phyloP scores from a whole-genome alignment of 1,139 yeast species.

The Debaryomyces robertsiae region DNA sequence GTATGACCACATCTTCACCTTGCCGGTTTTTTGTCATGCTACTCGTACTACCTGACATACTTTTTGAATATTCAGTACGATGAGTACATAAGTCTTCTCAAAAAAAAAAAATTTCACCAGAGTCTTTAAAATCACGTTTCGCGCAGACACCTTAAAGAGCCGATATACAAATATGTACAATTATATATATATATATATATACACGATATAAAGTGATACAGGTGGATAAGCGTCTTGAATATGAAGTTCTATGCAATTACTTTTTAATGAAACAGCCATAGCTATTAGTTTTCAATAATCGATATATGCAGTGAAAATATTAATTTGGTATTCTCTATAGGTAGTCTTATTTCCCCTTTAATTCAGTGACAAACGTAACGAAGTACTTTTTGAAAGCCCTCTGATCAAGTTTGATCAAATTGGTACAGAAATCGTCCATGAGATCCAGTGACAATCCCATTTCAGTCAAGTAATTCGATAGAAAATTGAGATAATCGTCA shows the following conservation, averaged over 20 bases:
- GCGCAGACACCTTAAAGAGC: neutral
- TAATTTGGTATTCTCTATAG: neutral
- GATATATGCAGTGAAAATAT: slow-evolving; percentile 7
- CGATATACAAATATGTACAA: slow-evolving; percentile 3
- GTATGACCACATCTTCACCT: slow-evolving; percentile 40
- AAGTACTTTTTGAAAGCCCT: slow-evolving; percentile 69
- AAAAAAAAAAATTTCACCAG: slow-evolving; percentile 10
- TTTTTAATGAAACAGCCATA: neutral
- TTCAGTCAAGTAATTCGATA: slow-evolving; percentile 57
- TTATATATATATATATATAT: slow-evolving; percentile 2
- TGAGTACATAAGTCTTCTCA: slow-evolving; percentile 9
- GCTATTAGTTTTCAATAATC: neutral
- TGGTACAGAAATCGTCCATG: slow-evolving; percentile 58
- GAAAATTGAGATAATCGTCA: slow-evolving; percentile 48
- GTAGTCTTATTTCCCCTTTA: slow-evolving; percentile 28
- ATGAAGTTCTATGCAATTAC: no score
- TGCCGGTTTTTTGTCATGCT: slow-evolving; percentile 27
- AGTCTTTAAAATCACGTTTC: slow-evolving; percentile 7
- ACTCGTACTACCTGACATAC: slow-evolving; percentile 1
- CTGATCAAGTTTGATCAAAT: slow-evolving; percentile 54
- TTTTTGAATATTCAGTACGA: neutral
- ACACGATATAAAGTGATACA: neutral
- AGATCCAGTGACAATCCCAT: slow-evolving; percentile 63
- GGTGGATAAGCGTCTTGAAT: no score
- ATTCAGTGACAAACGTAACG: slow-evolving; percentile 54